Conservation (phyloP, 2,329 filamentous ascomycete species). For the Raffaelea albimanens region DNA sequence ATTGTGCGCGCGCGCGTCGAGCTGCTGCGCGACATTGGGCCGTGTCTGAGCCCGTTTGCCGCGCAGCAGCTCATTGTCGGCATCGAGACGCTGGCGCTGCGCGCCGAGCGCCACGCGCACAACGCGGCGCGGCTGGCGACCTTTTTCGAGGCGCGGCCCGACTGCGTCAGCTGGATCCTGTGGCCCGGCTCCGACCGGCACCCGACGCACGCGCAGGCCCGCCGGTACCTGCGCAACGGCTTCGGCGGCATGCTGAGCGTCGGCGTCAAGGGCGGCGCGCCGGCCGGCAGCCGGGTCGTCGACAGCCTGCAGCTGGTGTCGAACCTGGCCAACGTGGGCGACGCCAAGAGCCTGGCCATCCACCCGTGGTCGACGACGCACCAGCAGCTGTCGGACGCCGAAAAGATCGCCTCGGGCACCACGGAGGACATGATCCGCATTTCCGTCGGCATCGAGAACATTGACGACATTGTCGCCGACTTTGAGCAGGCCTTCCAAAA, state of each 20-base stretch:
- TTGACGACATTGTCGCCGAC: constrained; percentile 13
- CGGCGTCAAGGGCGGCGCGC: constrained; percentile 73
- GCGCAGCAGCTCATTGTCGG: constrained; percentile 87
- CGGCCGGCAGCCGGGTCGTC: constrained; percentile 78
- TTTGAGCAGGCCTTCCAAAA: neutral
- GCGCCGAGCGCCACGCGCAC: constrained; percentile 74
- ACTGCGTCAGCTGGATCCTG: constrained; percentile 84
- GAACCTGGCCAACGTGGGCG: constrained; percentile 92
- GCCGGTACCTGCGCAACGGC: constrained; percentile 74
- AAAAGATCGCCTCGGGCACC: constrained; percentile 70
- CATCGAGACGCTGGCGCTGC: constrained; percentile 77
- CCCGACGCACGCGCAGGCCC: constrained; percentile 65
- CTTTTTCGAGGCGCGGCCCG: constrained; percentile 72
- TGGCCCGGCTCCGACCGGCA: constrained; percentile 83
- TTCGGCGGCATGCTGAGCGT: constrained; percentile 88
- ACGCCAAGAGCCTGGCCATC: constrained; percentile 87
- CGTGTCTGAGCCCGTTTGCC: constrained; percentile 76
- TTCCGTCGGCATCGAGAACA: constrained; percentile 72
- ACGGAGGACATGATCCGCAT: constrained; percentile 87
- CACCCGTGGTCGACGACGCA: constrained; percentile 94
- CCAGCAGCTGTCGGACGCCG: constrained; percentile 75
- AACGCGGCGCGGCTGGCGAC: constrained; percentile 72
- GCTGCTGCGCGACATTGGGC: constrained; percentile 76
- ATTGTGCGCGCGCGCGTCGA: constrained; percentile 81
- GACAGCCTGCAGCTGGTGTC: constrained; percentile 91